A percentile compares a stretch with the other conserved stretches of the same genome.
Evolutionary conservation across 2,329 filamentous ascomycete species (phyloP).

Genomic region (Zymoseptoria brevis): DNA sequence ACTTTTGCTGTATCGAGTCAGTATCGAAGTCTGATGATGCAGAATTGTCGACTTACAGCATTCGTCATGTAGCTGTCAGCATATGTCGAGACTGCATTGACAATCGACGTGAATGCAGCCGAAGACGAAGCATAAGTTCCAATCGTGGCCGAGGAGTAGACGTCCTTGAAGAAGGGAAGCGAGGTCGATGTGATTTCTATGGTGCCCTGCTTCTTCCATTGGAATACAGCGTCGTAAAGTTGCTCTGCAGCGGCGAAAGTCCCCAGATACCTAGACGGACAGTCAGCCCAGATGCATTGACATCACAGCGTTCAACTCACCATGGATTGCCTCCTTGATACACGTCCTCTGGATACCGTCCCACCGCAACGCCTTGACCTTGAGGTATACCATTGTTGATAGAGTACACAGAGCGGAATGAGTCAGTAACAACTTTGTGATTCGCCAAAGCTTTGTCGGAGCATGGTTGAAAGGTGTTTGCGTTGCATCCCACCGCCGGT

Average conservation of each 20-base stretch:
- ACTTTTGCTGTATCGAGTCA: slow-evolving; percentile 25
- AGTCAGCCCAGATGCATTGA: no score
- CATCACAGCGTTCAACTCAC: no score
- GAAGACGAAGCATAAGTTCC: slow-evolving; percentile 55
- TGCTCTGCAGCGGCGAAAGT: slow-evolving; percentile 73
- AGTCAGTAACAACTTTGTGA: slow-evolving; percentile 67
- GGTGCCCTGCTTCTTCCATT: slow-evolving; percentile 57
- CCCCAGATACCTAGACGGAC: slow-evolving; percentile 45
- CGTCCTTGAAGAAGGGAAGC: slow-evolving; percentile 62
- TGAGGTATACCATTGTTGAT: slow-evolving; percentile 59
- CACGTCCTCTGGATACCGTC: neutral
- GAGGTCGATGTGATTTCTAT: slow-evolving; percentile 59
- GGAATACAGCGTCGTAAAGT: slow-evolving; percentile 66
- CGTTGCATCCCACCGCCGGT: slow-evolving; percentile 53
- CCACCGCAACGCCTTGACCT: slow-evolving; percentile 43
- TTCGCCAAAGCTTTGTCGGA: slow-evolving; percentile 55
- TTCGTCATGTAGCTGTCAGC: slow-evolving; percentile 47
- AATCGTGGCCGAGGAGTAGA: slow-evolving; percentile 49
- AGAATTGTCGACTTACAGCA: slow-evolving; percentile 9
- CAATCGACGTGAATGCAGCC: slow-evolving; percentile 37
- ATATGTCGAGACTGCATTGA: slow-evolving; percentile 55
- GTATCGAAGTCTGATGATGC: neutral
- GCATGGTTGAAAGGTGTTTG: slow-evolving; percentile 70
- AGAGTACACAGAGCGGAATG: slow-evolving; percentile 62
- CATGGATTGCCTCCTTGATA: slow-evolving; percentile 6